phyloP scores from a whole-genome alignment of 345 rosid species.

The Erodium maritimum region DNA sequence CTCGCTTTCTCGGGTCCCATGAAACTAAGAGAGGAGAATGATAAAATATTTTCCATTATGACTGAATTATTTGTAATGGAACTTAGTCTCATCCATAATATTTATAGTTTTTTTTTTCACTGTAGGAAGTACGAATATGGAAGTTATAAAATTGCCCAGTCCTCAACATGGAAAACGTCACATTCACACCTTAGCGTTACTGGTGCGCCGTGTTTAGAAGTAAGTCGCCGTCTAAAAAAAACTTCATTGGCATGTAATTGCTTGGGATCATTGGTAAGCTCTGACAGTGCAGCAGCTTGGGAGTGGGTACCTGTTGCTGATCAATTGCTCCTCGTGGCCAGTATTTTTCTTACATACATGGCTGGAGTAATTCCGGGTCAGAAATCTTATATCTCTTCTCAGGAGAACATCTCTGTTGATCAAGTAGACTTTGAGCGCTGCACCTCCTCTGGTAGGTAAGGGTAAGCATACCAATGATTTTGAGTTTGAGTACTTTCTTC shows the following conservation, averaged over 20 bases:
- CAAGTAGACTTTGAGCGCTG: slow-evolving; percentile 22
- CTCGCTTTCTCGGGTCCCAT: too few species aligned
- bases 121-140: slow-evolving; percentile 26
- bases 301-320: slow-evolving; percentile 52
- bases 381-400: slow-evolving; percentile 23
- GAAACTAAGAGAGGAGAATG: too few species aligned
- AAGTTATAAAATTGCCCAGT: slow-evolving; percentile 20
- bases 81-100: not conserved
- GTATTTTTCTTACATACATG: slow-evolving; percentile 64
- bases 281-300: slow-evolving; percentile 33
- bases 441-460: slow-evolving; percentile 86
- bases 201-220: slow-evolving; percentile 21
- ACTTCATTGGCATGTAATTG: slow-evolving; percentile 26
- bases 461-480: slow-evolving; percentile 33
- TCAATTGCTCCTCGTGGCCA: slow-evolving; percentile 60
- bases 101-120: not conserved
- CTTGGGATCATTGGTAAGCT: slow-evolving; percentile 41
- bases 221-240: slow-evolving; percentile 11
- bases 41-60: not conserved
- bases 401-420: slow-evolving; percentile 18
- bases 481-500: slow-evolving; percentile 3
- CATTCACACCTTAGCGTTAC: slow-evolving; percentile 5
- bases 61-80: not conserved
- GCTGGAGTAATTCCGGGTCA: slow-evolving; percentile 69
- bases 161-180: slow-evolving; percentile 15